phyloP scores from a whole-genome alignment of 2,329 filamentous ascomycete species.

The Graphiopsis chlorocephala region DNA sequence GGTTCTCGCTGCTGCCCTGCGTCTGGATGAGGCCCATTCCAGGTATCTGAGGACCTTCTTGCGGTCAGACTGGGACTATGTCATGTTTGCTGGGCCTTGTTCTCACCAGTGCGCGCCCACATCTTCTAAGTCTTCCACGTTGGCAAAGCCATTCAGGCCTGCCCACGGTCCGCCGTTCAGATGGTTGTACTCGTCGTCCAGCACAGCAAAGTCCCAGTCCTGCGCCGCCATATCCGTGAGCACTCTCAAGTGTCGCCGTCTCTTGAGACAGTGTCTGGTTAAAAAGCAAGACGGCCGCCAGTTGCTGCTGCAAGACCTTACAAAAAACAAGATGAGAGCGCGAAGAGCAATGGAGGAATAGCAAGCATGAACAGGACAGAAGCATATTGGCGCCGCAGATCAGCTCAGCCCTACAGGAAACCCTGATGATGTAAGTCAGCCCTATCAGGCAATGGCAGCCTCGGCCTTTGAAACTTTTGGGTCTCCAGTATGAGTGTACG shows the following conservation, averaged over 20 bases:
- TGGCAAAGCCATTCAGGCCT: neutral
- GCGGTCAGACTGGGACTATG: neutral
- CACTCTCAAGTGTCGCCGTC: neutral
- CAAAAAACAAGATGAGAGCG: neutral
- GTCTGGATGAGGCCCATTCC: conserved; percentile 1
- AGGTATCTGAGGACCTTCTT: conserved; percentile 12
- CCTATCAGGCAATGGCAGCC: neutral
- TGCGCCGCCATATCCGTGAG: neutral
- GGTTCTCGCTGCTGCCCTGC: neutral
- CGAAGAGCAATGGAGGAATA: neutral
- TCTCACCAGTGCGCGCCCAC: conserved; percentile 9
- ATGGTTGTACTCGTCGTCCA: conserved; percentile 1
- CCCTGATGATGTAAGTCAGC: neutral
- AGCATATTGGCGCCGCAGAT: neutral
- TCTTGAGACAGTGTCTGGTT: neutral
- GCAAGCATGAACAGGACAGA: neutral
- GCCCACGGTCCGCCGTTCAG: conserved; percentile 1
- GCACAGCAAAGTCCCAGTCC: conserved; percentile 8
- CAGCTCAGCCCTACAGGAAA: neutral
- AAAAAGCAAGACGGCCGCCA: neutral
- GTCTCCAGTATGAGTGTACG: neutral
- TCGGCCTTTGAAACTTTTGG: conserved; percentile 4
- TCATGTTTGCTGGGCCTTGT: neutral
- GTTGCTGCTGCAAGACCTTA: neutral
- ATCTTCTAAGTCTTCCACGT: neutral